Evolutionary conservation across 371 early-diverging fungal genomes (phyloP).

Genomic region (Thermomucor indicae-seudaticae): DNA sequence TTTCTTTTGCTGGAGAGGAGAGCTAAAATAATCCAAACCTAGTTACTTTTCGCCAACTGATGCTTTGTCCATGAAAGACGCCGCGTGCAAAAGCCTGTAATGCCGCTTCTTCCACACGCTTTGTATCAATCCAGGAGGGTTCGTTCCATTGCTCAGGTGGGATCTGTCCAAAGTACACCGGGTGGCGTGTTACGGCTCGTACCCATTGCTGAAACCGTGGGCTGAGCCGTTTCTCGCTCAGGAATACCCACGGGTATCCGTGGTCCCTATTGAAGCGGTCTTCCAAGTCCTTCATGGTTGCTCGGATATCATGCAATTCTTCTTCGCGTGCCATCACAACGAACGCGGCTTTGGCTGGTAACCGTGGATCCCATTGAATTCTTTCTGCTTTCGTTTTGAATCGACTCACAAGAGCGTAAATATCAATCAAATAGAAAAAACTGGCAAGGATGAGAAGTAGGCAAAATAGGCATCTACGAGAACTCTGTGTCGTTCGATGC

Average conservation of each 20-base stretch:
- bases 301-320: slow-evolving; percentile 16
- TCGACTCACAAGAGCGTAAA: not conserved
- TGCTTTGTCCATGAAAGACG: slow-evolving; percentile 14
- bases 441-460: too few relatives aligned
- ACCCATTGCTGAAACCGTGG: slow-evolving; percentile 19
- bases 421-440: too few relatives aligned
- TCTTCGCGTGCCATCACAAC: slow-evolving; percentile 21
- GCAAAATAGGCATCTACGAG: too few relatives aligned
- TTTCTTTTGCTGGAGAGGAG: too few relatives aligned
- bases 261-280: slow-evolving; percentile 22
- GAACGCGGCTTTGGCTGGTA: slow-evolving; percentile 24
- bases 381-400: not conserved
- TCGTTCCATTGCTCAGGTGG: slow-evolving; percentile 28
- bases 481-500: too few relatives aligned
- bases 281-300: slow-evolving; percentile 29
- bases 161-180: slow-evolving; percentile 30
- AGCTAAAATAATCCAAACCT: slow-evolving; percentile 1
- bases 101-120: slow-evolving; percentile 15
- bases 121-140: slow-evolving; percentile 30
- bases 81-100: slow-evolving; percentile 5
- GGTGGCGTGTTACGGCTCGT: slow-evolving; percentile 2
- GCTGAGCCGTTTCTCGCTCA: slow-evolving; percentile 24
- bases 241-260: slow-evolving; percentile 36
- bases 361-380: too few relatives aligned
- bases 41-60: slow-evolving; percentile 26